Evolutionary conservation across 2,329 filamentous ascomycete genomes (phyloP).

Genomic region (Scorias spongiosa): DNA sequence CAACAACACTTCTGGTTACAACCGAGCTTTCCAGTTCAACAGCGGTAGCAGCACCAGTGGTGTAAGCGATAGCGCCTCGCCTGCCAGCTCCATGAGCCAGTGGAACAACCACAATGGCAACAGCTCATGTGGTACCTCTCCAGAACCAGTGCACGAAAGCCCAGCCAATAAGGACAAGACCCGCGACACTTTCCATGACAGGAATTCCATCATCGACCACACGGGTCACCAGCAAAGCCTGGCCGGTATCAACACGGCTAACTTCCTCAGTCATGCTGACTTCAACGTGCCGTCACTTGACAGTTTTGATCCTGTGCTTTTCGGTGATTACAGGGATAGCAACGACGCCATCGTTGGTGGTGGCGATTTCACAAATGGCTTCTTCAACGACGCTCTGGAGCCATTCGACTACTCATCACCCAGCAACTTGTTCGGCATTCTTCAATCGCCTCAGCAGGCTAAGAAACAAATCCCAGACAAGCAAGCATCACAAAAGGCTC

Average conservation of each 20-base stretch:
- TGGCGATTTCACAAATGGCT: conserved; percentile 60
- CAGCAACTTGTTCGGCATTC: conserved; percentile 49
- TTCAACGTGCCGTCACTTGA: conserved; percentile 32
- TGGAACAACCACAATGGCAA: conserved; percentile 42
- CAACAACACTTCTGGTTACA: conserved; percentile 28
- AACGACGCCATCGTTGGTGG: conserved; percentile 62
- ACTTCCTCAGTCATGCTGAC: conserved; percentile 9
- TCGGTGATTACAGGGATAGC: conserved; percentile 81
- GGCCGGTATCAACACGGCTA: not conserved
- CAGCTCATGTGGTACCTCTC: conserved; percentile 58
- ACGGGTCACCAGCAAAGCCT: conserved; percentile 5
- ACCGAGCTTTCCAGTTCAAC: conserved; percentile 37
- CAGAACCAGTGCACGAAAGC: conserved; percentile 59
- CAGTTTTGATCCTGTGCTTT: conserved; percentile 80
- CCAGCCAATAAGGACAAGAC: conserved; percentile 39
- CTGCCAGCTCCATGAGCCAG: conserved; percentile 36
- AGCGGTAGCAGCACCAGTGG: conserved; percentile 26
- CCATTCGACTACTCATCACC: conserved; percentile 59
- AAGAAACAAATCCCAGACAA: conserved; percentile 5
- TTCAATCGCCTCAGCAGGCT: conserved; percentile 22
- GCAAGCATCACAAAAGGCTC: conserved; percentile 4
- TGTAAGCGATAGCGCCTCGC: conserved; percentile 30
- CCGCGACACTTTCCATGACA: conserved; percentile 36
- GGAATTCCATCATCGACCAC: conserved; percentile 30
- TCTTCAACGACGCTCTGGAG: conserved; percentile 47